Percentiles rank a stretch among this genome's conserved stretches.
These are phyloP conservation scores for Monilinia vaccinii-corymbosi DNA, from an alignment of 2,329 filamentous ascomycete species.

Conservation along the genomic window DNA sequence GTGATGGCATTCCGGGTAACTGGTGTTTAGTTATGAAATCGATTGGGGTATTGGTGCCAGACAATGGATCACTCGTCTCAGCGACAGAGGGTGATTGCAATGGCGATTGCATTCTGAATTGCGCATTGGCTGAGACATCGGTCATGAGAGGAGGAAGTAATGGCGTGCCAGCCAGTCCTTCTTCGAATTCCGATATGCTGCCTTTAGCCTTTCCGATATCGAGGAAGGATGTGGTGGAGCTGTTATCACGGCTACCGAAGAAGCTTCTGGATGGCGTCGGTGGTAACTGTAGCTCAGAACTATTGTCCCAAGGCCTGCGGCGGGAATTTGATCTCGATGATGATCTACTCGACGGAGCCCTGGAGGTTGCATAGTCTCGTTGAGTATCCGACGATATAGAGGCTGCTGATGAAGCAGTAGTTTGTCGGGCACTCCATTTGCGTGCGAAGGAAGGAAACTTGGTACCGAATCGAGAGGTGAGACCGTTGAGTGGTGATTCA, in stretches of 20 bases:
- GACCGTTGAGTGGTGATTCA: constrained; percentile 51
- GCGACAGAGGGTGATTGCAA: constrained; percentile 76
- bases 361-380: constrained; percentile 34
- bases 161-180: constrained; percentile 68
- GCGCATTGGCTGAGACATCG: constrained; percentile 34
- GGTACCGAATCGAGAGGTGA: constrained; percentile 57
- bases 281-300: constrained; percentile 43
- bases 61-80: constrained; percentile 34
- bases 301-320: constrained; percentile 37
- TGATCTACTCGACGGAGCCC: constrained; percentile 64
- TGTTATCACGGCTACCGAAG: constrained; percentile 47
- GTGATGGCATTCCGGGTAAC: constrained; percentile 47
- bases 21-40: constrained; percentile 36
- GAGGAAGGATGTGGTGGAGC: constrained; percentile 35
- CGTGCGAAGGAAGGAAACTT: constrained; percentile 45
- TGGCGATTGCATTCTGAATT: constrained; percentile 63
- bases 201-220: constrained; percentile 45
- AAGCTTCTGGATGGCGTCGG: constrained; percentile 55
- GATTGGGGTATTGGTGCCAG: constrained; percentile 36
- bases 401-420: constrained; percentile 22
- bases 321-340: constrained; percentile 64
- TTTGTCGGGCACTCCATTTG: constrained; percentile 44
- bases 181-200: constrained; percentile 41
- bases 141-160: constrained; percentile 74
- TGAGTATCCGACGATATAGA: constrained; percentile 19